Evolutionary conservation across 768 basidiomycete species (phyloP), one percentile per base, ranked within the genome.

Genomic region (Pilatotrama ljubarskyi): DNA sequence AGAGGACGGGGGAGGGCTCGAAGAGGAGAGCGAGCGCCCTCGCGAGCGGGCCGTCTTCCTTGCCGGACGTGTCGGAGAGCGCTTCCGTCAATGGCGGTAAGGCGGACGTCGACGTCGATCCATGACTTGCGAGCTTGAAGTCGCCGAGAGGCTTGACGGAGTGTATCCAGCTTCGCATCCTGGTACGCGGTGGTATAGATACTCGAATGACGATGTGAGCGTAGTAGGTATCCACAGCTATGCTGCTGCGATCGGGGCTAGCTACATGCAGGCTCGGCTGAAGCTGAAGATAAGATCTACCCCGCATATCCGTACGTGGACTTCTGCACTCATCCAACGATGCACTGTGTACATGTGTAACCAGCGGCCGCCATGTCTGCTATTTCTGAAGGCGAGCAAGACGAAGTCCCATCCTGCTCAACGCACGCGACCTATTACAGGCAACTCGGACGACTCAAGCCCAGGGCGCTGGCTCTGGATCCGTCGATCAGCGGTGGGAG

Each of bases 1-100:
- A 69, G 29, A 92, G 79, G 51, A 84, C 76, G 3, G 83, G 81
- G 2, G 90, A 89, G 43, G 83, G 78, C 70, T 94, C 91, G 69
- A 92, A 88, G 57, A 86, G 78, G 47, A 75, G 64, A 8, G 74
- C 64, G 41, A 85, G 69, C 56, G 74, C 66, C 18, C 59, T 60
- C 32, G 68, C 67, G 41, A 82, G 74, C 22, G 71, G 66, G 17
- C 66, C 63, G 25, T 64, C 62, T n/a, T 22, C 18, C 50, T 59
- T 52, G 17, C 40, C 56, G 0, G 66, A 44, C 15, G 62, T 46
- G 58, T 66, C 63, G 13, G 65, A 46, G 15, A 56, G 25, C 35
- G 66, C 53, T 13, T 64, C 58, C 5, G 54, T 26, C 36, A 70
- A 53, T 1, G 67, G 46, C 0, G 70, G 70, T 11, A 70, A 58